Base-by-base conservation (phyloP, 257 asterid genomes). In the Nicotiana undulata region DNA sequence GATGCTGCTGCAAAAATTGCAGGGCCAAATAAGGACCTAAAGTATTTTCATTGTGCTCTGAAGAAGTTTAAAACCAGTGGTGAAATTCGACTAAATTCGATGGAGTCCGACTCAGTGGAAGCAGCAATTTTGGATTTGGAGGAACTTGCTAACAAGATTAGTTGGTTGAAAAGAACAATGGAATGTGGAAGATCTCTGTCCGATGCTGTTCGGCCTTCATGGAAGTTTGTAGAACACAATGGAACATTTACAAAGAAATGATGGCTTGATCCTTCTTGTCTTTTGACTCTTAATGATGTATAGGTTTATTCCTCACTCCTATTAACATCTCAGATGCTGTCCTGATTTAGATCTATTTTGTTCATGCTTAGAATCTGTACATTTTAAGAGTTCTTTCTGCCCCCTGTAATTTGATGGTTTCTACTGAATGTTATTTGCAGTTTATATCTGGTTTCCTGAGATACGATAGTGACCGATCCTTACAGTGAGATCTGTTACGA, bases 71-170 rank as follows among this genome's bases (percentile, higher is more conserved):
- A 18, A 76, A 59, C 51, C 58, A 31, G 74, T 32, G 56, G 31
- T 24, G 84, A 59, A 13, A 22, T 32, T 26, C 18, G 78, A 56
- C 28, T 84, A 63, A 64, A 81, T 53, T 64, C 84, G n/a, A 8
- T 26, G 15, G 28, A 60, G 34, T 81, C 63, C 0, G 56, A 79
- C 78, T 55, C 87, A 13, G 4, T 85, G 65, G 87, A 87, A 49
- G 85, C 83, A 20, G 66, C 84, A 59, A 20, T 87, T 65, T 4
- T 79, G 59, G 82, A 79, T 60, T 76, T 87, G 81, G 86, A 81
- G 72, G 85, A 83, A 80, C 52, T 81, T n/a, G 61, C 58, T 10
- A 79, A 70, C 80, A 85, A 81, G 80, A 44, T 85, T 24, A 76
- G 22, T 52, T 68, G 84, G 87, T 75, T 81, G n/a, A 83, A 76